phyloP scores from a whole-genome alignment of 805 yeast species.

The Schizosaccharomyces lindneri region DNA sequence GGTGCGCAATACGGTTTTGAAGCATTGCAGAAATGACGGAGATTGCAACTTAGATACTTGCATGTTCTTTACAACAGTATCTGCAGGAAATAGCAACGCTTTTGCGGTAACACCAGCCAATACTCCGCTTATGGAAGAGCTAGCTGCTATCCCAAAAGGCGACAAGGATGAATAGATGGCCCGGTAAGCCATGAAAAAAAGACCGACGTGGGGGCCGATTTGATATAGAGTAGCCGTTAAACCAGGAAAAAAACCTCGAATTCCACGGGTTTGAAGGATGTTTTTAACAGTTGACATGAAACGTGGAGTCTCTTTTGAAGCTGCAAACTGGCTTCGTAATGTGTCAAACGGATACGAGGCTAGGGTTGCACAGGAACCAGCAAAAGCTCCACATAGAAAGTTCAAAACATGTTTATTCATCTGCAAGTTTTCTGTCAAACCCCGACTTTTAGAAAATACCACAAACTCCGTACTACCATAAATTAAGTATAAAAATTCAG shows the following conservation, averaged over 20 bases:
- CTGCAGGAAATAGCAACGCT: slow-evolving; percentile 58
- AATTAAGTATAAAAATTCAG: slow-evolving; percentile 56
- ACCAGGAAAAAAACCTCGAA: slow-evolving; percentile 26
- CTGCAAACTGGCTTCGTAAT: slow-evolving; percentile 67
- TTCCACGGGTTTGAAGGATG: slow-evolving; percentile 20
- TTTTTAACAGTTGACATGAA: slow-evolving; percentile 12
- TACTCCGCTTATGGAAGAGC: slow-evolving; percentile 36
- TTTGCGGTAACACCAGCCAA: slow-evolving; percentile 58
- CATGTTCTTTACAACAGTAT: slow-evolving; percentile 50
- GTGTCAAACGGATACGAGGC: slow-evolving; percentile 75
- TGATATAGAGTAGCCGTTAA: slow-evolving; percentile 27
- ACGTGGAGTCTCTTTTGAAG: slow-evolving; percentile 20
- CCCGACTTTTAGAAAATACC: slow-evolving; percentile 33
- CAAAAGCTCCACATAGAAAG: slow-evolving; percentile 40
- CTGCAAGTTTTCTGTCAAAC: slow-evolving; percentile 14
- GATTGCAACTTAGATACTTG: slow-evolving; percentile 23
- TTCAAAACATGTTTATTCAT: slow-evolving; percentile 14
- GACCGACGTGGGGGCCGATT: slow-evolving; percentile 45
- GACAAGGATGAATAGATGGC: slow-evolving; percentile 3
- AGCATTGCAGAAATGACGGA: background rate
- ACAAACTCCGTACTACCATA: slow-evolving; percentile 77
- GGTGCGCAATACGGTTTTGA: background rate
- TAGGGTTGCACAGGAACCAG: slow-evolving; percentile 53
- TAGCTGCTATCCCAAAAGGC: slow-evolving; percentile 6
- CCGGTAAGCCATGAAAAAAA: slow-evolving; percentile 22